Base-by-base conservation (phyloP, 2,329 filamentous ascomycete species). In the Fusarium sp. region DNA sequence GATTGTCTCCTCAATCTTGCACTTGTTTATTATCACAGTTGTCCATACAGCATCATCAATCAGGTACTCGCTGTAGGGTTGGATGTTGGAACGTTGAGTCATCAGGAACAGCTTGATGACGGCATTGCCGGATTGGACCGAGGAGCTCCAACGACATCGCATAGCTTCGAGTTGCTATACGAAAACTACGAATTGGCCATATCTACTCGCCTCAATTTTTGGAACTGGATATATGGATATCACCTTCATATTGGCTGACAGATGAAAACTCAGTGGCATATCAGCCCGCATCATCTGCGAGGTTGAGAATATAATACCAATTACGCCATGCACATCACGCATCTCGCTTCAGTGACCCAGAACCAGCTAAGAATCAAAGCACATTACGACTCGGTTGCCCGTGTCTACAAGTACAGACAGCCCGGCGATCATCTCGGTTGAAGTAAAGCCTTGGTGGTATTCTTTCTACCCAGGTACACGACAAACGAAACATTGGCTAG, bases 351-450 rank as follows among this genome's bases (percentile, higher is more conserved):
- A 49, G 39, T 35, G 15, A 29, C 47, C 56, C 45, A 25, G 54
- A 46, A 22, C 38, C 19, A 19, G 19, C 19, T 6, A 32, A 38
- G 43, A 15, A 53, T 48, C 53, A 57, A 66, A 65, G 62, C 63
- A 59, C 53, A 66, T 39, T 52, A 68, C 50, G 55, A 67, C 62
- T 65, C 54, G 61, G 64, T 69, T 72, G 58, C 64, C 65, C 60
- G 69, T 58, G 66, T 60, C 61, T 72, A 72, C 65, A 66, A 41
- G 59, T 70, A 72, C 64, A 74, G 47, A 61, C 57, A 62, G 61
- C 58, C 69, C 50, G 61, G 64, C 60, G 53, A 69, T 63, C 61
- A 57, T 59, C 56, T 65, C 40, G 47, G 48, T 64, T 64, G 56
- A 58, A 38, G 11, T 38, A 38, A 61, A 68, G 61, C 57, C 53